phyloP scores from a whole-genome alignment of 495 filamentous ascomycete species.

The Staphylotrichum tortipilum region DNA sequence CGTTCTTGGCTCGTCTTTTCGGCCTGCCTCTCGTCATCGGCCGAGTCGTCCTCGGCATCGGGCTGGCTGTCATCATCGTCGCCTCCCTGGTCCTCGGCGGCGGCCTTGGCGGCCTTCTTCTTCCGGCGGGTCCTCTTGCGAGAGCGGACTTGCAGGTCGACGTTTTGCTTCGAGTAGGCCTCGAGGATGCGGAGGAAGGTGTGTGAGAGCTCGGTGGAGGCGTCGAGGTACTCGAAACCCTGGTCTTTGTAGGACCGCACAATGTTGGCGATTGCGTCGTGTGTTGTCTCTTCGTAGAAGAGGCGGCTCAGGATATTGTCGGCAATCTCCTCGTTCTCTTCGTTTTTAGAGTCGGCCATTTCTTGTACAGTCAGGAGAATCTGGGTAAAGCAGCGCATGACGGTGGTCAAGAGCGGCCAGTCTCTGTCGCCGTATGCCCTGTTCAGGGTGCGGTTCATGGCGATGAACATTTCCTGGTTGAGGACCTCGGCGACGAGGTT shows the following conservation, averaged over 20 bases:
- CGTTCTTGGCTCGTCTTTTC: slow-evolving; percentile 66
- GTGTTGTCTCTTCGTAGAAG: slow-evolving; percentile 94
- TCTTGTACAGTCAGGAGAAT: slow-evolving; percentile 88
- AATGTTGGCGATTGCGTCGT: slow-evolving; percentile 75
- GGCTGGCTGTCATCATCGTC: slow-evolving; percentile 33
- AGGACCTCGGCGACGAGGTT: slow-evolving; percentile 79
- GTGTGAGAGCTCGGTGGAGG: slow-evolving; percentile 82
- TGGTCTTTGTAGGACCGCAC: slow-evolving; percentile 82
- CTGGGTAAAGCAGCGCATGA: slow-evolving; percentile 84
- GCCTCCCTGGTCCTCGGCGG: slow-evolving; percentile 9
- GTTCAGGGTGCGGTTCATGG: slow-evolving; percentile 75
- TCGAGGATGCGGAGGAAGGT: slow-evolving; percentile 90
- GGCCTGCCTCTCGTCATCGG: slow-evolving; percentile 65
- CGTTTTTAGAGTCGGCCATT: slow-evolving; percentile 74
- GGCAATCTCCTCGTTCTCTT: slow-evolving; percentile 95
- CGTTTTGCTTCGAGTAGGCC: slow-evolving; percentile 86
- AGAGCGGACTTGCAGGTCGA: slow-evolving; percentile 84
- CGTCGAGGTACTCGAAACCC: slow-evolving; percentile 87
- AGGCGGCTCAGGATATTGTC: slow-evolving; percentile 95
- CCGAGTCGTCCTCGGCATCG: slow-evolving; percentile 54
- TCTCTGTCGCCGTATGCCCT: slow-evolving; percentile 67
- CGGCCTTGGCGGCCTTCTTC: slow-evolving; percentile 49
- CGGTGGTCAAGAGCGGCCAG: slow-evolving; percentile 78
- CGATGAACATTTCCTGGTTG: slow-evolving; percentile 86
- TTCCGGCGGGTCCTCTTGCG: slow-evolving; percentile 58